These are phyloP conservation scores for Phellopilus nigrolimitatus DNA, from an alignment of 1,284 basidiomycete species.

Conservation along the genomic window DNA sequence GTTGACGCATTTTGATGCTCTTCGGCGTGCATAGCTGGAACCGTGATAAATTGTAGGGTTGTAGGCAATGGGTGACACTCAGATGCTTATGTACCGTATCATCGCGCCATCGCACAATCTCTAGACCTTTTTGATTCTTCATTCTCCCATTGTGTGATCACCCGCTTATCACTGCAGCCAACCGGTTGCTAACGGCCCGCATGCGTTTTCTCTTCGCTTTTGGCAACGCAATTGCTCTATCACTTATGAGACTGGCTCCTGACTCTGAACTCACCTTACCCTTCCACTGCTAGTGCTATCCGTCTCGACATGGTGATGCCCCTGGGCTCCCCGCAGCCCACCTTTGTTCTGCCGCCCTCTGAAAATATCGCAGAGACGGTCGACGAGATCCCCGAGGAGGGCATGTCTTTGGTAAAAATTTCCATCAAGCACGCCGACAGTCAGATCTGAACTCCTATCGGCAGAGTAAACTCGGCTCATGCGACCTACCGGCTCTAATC, in stretches of 20 bases:
- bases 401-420: constrained; percentile 32
- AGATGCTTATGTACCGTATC: constrained; percentile 12
- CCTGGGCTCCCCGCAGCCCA: constrained; percentile 39
- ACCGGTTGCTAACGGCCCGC: neutral
- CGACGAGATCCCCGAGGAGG: constrained; percentile 46
- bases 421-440: constrained; percentile 7
- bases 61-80: constrained; percentile 19
- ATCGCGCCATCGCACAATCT: constrained; percentile 17
- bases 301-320: constrained; percentile 36
- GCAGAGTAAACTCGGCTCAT: constrained; percentile 29
- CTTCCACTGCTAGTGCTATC: constrained; percentile 22
- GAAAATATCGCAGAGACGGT: constrained; percentile 42
- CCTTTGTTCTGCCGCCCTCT: constrained; percentile 36
- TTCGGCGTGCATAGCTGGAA: constrained; percentile 48
- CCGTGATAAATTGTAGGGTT: constrained; percentile 58
- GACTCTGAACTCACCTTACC: constrained; percentile 10
- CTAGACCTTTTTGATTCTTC: neutral
- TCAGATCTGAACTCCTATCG: constrained; percentile 20
- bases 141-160: neutral
- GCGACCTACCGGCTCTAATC: constrained; percentile 47
- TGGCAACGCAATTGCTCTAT: neutral
- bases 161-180: constrained; percentile 1
- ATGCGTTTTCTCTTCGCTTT: neutral
- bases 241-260: constrained; percentile 6
- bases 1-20: constrained; percentile 18